phyloP scores from a whole-genome alignment of 2,329 filamentous ascomycete species.

The Periconia sp. region DNA sequence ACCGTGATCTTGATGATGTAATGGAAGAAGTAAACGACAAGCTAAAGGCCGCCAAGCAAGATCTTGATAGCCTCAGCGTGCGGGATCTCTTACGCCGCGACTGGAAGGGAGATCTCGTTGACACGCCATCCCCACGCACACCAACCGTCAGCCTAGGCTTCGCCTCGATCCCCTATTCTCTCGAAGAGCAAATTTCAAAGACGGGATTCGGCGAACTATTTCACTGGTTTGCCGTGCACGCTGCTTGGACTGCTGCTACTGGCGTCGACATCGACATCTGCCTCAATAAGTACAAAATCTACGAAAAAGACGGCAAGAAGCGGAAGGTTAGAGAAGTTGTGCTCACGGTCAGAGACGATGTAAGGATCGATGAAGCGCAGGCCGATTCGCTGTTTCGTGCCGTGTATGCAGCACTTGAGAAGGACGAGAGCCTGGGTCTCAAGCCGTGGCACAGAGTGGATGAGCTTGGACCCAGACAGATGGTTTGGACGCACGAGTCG shows the following conservation, averaged over 20 bases:
- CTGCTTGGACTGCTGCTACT: slow-evolving; percentile 55
- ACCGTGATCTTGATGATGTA: slow-evolving; percentile 46
- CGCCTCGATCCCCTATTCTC: slow-evolving; percentile 53
- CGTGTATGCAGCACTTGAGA: slow-evolving; percentile 51
- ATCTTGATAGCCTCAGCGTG: slow-evolving; percentile 49
- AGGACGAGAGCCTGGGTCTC: slow-evolving; percentile 44
- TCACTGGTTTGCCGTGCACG: slow-evolving; percentile 57
- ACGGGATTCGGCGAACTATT: slow-evolving; percentile 56
- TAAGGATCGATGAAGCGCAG: slow-evolving; percentile 52
- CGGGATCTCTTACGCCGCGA: slow-evolving; percentile 55
- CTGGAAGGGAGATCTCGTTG: slow-evolving; percentile 57
- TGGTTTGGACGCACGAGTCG: slow-evolving; percentile 53
- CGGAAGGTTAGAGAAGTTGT: slow-evolving; percentile 56
- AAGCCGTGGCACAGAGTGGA: slow-evolving; percentile 52
- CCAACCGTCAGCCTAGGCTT: slow-evolving; percentile 56
- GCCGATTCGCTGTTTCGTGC: slow-evolving; percentile 51
- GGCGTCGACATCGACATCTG: slow-evolving; percentile 53
- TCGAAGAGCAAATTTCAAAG: slow-evolving; percentile 54
- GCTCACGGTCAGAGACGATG: slow-evolving; percentile 52
- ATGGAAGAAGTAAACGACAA: slow-evolving; percentile 52
- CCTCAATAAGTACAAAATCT: slow-evolving; percentile 55
- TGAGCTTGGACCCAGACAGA: slow-evolving; percentile 52
- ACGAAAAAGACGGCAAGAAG: slow-evolving; percentile 49
- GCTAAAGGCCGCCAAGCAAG: slow-evolving; percentile 51
- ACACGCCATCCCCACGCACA: slow-evolving; percentile 54